phyloP scores from a whole-genome alignment of 108 stramenopile genomes.

The Skeletonema tropicum region DNA sequence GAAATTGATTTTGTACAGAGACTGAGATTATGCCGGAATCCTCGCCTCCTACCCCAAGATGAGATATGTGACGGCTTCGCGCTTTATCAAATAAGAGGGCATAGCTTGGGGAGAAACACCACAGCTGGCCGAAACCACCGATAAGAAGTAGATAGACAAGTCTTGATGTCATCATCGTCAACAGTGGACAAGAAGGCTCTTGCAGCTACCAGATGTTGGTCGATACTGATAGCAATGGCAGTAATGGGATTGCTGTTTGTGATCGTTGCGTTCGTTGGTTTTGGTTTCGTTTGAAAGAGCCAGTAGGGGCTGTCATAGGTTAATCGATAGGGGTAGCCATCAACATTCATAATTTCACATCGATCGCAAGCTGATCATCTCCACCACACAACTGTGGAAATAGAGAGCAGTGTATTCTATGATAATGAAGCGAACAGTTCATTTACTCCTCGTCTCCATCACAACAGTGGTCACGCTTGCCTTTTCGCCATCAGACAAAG shows the following conservation, averaged over 20 bases:
- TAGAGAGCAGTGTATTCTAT: too few species aligned
- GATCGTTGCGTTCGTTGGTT: too few species aligned
- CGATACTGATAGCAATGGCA: neutral
- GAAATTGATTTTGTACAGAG: constrained; percentile 10
- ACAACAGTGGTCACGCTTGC: neutral
- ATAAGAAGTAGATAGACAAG: neutral
- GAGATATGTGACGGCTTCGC: too few species aligned
- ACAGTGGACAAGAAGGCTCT: too few species aligned
- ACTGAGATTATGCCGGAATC: too few species aligned
- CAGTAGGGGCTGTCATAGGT: neutral
- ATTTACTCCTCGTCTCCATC: neutral
- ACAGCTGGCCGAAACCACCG: neutral
- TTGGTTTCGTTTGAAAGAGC: neutral
- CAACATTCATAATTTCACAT: neutral
- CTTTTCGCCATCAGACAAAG: neutral
- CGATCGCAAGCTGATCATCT: too few species aligned
- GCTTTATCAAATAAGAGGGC: too few species aligned
- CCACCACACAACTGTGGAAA: too few species aligned
- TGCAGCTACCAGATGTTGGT: too few species aligned
- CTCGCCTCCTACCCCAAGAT: too few species aligned
- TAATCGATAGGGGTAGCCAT: neutral
- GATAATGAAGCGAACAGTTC: neutral
- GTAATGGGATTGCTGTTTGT: neutral
- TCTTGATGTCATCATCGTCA: neutral
- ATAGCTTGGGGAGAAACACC: neutral